These are phyloP conservation scores for Nicotiana paniculata DNA, from an alignment of 257 asterid species.

Conservation along the genomic window DNA sequence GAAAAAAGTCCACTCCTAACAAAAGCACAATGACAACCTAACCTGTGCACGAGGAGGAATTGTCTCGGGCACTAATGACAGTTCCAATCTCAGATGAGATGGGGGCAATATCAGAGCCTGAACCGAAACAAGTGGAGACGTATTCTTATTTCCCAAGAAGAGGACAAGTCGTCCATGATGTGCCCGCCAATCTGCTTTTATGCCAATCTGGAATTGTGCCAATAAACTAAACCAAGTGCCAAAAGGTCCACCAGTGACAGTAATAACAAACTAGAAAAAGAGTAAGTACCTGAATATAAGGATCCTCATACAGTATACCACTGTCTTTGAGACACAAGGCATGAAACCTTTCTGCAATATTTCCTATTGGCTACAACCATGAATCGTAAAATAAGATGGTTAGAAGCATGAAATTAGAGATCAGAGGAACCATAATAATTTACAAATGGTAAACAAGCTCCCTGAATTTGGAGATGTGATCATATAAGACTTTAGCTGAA, in stretches of 20 bases:
- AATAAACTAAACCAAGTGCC: conserved; percentile 1
- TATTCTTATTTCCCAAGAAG: conserved; percentile 90
- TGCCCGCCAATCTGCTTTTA: conserved; percentile 94
- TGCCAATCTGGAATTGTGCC: conserved; percentile 62
- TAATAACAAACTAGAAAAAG: background rate
- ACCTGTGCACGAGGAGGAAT: conserved; percentile 99
- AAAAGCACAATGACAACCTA: background rate
- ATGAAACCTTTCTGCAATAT: conserved; percentile 75
- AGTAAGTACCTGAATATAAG: conserved; percentile 68
- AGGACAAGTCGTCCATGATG: conserved; percentile 85
- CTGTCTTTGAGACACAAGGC: conserved; percentile 89
- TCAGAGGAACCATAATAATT: background rate
- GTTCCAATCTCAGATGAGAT: conserved; percentile 66
- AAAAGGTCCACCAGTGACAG: background rate
- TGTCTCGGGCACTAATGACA: conserved; percentile 82
- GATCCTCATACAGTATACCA: conserved; percentile 90
- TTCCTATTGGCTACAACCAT: conserved; percentile 71
- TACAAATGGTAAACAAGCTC: background rate
- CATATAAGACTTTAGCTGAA: background rate
- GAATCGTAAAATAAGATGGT: background rate
- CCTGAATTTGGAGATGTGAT: background rate
- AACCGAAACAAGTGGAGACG: conserved; percentile 71
- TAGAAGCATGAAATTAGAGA: background rate
- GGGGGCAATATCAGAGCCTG: conserved; percentile 77
- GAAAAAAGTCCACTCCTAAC: background rate